Conservation (phyloP, 23 red algal genomes). For the Chondrus crispus region DNA sequence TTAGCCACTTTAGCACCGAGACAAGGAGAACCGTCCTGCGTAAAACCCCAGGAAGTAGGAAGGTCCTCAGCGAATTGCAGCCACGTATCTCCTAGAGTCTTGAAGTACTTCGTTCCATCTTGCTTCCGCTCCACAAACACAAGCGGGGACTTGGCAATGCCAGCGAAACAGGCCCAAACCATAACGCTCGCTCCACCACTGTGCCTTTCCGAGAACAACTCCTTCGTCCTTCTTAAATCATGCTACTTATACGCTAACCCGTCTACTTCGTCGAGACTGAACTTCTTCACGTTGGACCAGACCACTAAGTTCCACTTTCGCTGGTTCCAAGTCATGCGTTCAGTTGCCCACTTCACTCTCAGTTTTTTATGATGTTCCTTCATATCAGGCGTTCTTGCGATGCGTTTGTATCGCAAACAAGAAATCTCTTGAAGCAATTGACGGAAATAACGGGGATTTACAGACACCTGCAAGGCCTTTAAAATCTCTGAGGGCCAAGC, state of each 20-base stretch:
- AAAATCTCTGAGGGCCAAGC: not conserved
- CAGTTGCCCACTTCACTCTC: not conserved
- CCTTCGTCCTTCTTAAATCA: not conserved
- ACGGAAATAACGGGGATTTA: not conserved
- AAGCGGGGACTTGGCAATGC: not conserved
- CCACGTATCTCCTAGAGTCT: not conserved
- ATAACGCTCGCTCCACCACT: not conserved
- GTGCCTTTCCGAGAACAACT: not conserved
- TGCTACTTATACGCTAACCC: not conserved
- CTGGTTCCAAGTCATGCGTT: not conserved
- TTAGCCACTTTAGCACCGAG: not conserved
- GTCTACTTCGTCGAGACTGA: constrained; percentile 10
- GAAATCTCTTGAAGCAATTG: not conserved
- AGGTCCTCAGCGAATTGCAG: not conserved
- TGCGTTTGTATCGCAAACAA: constrained; percentile 1
- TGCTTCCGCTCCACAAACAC: not conserved
- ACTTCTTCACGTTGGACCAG: constrained; percentile 2
- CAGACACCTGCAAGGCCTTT: not conserved
- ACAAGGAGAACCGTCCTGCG: not conserved
- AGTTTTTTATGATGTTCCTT: not conserved
- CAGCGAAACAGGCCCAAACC: not conserved
- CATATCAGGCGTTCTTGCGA: not conserved
- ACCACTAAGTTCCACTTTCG: not conserved
- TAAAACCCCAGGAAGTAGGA: not conserved
- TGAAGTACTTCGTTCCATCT: not conserved